Conservation (phyloP, 352 stramenopile genomes). For the Aphanomyces euteiches region DNA sequence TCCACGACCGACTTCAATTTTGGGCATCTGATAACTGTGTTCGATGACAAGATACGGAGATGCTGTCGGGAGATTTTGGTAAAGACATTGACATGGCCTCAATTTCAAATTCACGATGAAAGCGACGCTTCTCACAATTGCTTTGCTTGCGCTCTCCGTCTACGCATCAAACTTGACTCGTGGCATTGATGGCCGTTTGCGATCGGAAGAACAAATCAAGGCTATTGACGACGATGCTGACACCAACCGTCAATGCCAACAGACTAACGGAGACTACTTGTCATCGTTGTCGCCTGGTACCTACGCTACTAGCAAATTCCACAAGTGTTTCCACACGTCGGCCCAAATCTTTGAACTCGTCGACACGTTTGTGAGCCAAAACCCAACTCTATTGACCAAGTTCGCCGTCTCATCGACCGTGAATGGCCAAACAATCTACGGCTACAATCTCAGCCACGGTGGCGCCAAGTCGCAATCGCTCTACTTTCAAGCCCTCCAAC, state of each 20-base stretch:
- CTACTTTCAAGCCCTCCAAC: constrained; percentile 36
- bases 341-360: constrained; percentile 35
- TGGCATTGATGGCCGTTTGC: neutral
- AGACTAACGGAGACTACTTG: constrained; percentile 12
- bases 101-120: too few relatives aligned
- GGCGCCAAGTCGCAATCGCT: constrained; percentile 37
- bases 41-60: too few relatives aligned
- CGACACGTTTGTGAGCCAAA: constrained; percentile 32
- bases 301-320: constrained; percentile 35
- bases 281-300: constrained; percentile 11
- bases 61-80: too few relatives aligned
- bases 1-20: too few relatives aligned
- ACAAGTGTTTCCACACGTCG: constrained; percentile 37
- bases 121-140: too few relatives aligned
- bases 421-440: constrained; percentile 35
- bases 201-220: neutral
- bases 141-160: too few relatives aligned
- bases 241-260: constrained; percentile 12
- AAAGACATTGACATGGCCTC: too few relatives aligned
- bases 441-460: constrained; percentile 37
- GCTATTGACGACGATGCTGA: constrained; percentile 1
- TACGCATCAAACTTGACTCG: neutral
- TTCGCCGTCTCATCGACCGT: constrained; percentile 35
- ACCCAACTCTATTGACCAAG: constrained; percentile 33
- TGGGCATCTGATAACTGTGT: too few relatives aligned